Percentiles rank a stretch among this genome's conserved stretches.
Conservation (phyloP, 2,329 filamentous ascomycete genomes). For the Scedosporium boydii region DNA sequence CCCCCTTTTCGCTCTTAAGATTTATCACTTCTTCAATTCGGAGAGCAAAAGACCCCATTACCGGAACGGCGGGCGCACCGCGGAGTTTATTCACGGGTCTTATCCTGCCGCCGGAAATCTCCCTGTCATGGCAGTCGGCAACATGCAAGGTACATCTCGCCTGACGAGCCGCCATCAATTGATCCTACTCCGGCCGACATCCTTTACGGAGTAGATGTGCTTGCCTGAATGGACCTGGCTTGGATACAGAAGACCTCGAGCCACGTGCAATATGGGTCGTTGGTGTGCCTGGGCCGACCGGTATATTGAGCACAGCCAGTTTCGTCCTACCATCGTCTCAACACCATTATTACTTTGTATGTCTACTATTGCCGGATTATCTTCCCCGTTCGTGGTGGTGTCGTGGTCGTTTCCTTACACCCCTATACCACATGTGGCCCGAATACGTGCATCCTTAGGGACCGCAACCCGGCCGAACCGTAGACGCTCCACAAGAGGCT, state of each 20-base stretch:
- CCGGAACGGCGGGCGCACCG: not conserved
- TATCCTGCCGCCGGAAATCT: not conserved
- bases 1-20: not conserved
- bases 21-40: not conserved
- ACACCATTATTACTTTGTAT: not conserved
- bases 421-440: not conserved
- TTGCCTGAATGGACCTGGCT: not conserved
- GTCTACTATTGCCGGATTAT: not conserved
- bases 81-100: not conserved
- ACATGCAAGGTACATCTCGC: not conserved
- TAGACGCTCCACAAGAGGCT: not conserved
- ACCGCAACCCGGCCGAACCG: not conserved
- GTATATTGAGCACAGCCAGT: not conserved
- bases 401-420: not conserved
- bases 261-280: conserved; percentile 1
- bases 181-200: not conserved
- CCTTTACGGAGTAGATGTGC: not conserved
- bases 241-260: not conserved
- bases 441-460: not conserved
- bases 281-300: not conserved
- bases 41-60: not conserved
- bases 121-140: conserved; percentile 1
- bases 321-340: not conserved
- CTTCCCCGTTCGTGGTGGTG: not conserved
- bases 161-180: not conserved